phyloP scores from a whole-genome alignment of 208 protist genomes.

The Trypanosoma boissoni region DNA sequence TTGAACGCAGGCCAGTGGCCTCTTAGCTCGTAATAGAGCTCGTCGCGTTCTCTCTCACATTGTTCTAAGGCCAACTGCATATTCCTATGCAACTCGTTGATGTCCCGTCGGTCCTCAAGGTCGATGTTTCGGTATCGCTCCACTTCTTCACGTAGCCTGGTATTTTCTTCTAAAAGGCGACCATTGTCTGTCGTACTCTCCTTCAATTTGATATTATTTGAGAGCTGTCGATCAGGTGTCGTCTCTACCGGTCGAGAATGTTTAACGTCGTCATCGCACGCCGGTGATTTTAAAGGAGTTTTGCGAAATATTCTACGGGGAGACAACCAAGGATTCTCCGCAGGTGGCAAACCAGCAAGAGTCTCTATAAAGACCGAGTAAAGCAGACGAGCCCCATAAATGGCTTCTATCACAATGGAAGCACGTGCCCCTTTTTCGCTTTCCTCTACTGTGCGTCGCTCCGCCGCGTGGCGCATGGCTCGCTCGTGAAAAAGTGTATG shows the following conservation, averaged over 20 bases:
- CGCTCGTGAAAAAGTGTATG: no score
- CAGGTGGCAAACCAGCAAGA: background rate
- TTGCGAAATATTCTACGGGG: background rate
- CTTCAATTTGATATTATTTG: background rate
- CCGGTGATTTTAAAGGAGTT: background rate
- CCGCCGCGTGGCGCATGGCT: slow-evolving; percentile 13
- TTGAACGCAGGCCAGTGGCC: background rate
- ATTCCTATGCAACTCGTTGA: slow-evolving; percentile 26
- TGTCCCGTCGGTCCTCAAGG: slow-evolving; percentile 18
- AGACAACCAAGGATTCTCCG: background rate
- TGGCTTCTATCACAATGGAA: slow-evolving; percentile 22
- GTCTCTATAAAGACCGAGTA: slow-evolving; percentile 23
- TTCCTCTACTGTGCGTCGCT: slow-evolving; percentile 21
- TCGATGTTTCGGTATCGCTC: slow-evolving; percentile 24
- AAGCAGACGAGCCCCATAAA: slow-evolving; percentile 22
- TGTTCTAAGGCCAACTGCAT: slow-evolving; percentile 19
- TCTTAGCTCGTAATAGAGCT: slow-evolving; percentile 5
- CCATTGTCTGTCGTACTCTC: background rate
- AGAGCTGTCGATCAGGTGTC: background rate
- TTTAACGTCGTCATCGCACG: background rate
- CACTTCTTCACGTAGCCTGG: slow-evolving; percentile 12
- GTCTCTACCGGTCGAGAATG: background rate
- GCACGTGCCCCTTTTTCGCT: slow-evolving; percentile 13
- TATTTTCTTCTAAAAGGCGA: slow-evolving; percentile 20
- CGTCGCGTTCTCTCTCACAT: slow-evolving; percentile 14